Base-by-base conservation (phyloP, 2,329 filamentous ascomycete species). In the Penicillium occitanis region DNA sequence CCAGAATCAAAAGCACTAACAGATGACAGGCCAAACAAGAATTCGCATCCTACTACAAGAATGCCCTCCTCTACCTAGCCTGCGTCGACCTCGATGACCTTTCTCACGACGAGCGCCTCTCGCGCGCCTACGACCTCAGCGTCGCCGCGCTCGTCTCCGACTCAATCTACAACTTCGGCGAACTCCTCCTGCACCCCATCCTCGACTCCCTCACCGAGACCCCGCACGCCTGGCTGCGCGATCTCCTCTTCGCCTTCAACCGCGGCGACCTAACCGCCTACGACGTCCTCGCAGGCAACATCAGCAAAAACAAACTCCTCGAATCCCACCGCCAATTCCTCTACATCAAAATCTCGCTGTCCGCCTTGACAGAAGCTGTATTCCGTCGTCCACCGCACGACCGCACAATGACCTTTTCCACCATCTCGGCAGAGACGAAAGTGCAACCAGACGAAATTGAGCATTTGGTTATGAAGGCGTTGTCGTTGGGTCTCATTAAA, bases 91-190 rank as follows among this genome's bases (percentile, higher is more conserved):
- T 97, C 70, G 85, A 88, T 67, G 86, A 90, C 64, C 85, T 99
- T 66, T 85, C 89, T 51, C 82, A 88, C 63, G 83, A 86, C 64
- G 93, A 99, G 78, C 90, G 91, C 73, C 89, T 90, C 77, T 86
- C 86, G 67, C 89, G 94, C 72, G 95, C 95, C 53, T 96, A 97
- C 81, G 93, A 97, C 78, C 89, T 99, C 69, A 91, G 91, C 75
- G 90, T 98, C 63, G 93, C 95, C 33, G 95, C 95, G 10, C 86
- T 99, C 8, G 91, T 97, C 46, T 97, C 93, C 61, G 91, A 94
- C 74, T 92, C 88, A 73, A 99, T 98, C 82, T 98, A 99, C 87
- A 99, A 99, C 84, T 99, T 99, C 73, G 95, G 95, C 78, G 95
- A 99, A 84, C 89, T 99, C n/a, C 88, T 99, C 37, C 87, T 99